phyloP scores from a whole-genome alignment of 768 basidiomycete species.

The Auricularia sp. region DNA sequence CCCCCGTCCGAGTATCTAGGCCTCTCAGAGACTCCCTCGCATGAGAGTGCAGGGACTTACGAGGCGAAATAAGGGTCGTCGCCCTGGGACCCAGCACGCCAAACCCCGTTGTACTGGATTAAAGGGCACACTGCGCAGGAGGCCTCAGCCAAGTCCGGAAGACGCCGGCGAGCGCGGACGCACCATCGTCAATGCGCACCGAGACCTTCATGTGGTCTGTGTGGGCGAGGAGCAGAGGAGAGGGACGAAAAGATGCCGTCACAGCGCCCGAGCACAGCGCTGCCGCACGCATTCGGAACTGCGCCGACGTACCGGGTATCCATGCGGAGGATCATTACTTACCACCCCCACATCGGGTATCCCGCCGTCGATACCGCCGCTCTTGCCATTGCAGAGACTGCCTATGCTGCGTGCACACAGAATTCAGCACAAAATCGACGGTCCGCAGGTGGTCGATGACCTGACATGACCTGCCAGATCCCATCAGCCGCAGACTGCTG shows the following conservation, averaged over 20 bases:
- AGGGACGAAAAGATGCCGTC: neutral
- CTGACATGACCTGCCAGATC: too few species aligned
- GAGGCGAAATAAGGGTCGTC: neutral
- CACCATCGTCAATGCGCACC: neutral
- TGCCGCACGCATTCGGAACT: too few species aligned
- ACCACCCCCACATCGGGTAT: too few species aligned
- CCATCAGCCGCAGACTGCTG: too few species aligned
- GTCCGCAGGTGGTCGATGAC: too few species aligned
- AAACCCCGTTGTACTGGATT: neutral
- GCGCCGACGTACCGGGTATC: too few species aligned
- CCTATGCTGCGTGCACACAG: too few species aligned
- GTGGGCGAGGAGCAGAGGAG: neutral
- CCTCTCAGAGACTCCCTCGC: neutral
- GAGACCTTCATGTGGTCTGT: neutral
- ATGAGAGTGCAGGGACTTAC: neutral
- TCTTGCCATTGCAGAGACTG: too few species aligned
- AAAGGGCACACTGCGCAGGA: neutral
- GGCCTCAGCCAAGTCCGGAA: neutral
- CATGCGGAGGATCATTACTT: too few species aligned
- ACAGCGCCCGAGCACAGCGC: neutral
- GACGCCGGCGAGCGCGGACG: neutral
- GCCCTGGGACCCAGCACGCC: neutral
- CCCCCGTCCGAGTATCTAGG: neutral
- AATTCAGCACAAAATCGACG: too few species aligned
- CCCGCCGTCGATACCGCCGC: too few species aligned